Evolutionary conservation across 805 yeast species (phyloP).

Genomic region (Candida insectorum): DNA sequence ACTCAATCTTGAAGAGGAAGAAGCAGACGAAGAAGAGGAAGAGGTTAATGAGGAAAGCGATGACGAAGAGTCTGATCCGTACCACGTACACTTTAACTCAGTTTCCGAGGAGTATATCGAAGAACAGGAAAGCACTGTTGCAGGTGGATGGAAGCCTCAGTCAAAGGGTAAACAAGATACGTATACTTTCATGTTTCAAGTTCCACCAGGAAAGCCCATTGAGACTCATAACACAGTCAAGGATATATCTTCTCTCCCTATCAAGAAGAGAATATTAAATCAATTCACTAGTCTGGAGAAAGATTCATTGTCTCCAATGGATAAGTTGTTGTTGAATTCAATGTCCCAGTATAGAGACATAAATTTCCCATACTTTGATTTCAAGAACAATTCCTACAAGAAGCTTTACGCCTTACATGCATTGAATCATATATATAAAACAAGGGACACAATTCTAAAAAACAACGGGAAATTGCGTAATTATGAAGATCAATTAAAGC

Average conservation of each 20-base stretch:
- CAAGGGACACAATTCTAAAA: constrained; percentile 80
- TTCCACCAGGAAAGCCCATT: constrained; percentile 26
- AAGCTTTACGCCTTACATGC: constrained; percentile 67
- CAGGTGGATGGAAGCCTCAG: constrained; percentile 25
- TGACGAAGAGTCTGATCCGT: constrained; percentile 58
- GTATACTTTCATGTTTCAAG: constrained; percentile 31
- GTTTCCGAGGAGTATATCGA: constrained; percentile 38
- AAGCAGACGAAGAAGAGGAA: constrained; percentile 20
- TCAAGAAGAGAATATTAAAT: constrained; percentile 26
- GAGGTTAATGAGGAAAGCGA: constrained; percentile 28
- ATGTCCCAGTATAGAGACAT: constrained; percentile 74
- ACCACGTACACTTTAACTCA: constrained; percentile 69
- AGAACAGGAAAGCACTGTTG: constrained; percentile 18
- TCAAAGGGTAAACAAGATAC: constrained; percentile 17
- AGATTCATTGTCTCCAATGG: constrained; percentile 29
- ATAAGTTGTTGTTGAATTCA: constrained; percentile 55
- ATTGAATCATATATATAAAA: constrained; percentile 79
- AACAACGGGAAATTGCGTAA: constrained; percentile 59
- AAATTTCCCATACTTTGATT: constrained; percentile 51
- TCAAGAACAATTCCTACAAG: constrained; percentile 53
- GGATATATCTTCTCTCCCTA: constrained; percentile 18
- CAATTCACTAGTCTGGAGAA: constrained; percentile 13
- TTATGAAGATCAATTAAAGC: constrained; percentile 40
- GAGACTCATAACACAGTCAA: constrained; percentile 5
- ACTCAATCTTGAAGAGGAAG: constrained; percentile 23